Conservation (phyloP, 1,284 basidiomycete genomes). For the Moniliella sp. region DNA sequence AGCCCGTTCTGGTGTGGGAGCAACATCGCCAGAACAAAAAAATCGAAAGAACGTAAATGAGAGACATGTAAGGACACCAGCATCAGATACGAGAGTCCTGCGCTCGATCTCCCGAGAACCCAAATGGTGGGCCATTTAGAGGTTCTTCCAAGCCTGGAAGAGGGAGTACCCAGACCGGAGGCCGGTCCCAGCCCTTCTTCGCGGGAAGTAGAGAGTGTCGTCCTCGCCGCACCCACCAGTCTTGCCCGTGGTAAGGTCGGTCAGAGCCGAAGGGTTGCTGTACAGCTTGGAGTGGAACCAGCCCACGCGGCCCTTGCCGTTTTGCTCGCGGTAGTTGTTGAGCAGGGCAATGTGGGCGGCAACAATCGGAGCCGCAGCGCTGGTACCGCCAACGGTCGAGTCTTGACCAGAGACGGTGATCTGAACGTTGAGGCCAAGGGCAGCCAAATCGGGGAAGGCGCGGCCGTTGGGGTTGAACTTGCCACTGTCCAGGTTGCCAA, state of each 20-base stretch:
- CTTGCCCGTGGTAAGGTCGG: conserved; percentile 1
- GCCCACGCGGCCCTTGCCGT: conserved; percentile 3
- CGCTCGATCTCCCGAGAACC: no score
- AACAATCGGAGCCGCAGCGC: conserved; percentile 2
- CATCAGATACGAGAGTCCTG: no score
- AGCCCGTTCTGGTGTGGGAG: no score
- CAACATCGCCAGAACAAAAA: no score
- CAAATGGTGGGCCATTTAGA: no score
- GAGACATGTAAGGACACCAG: no score
- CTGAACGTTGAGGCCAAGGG: conserved; percentile 40
- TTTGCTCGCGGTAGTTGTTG: conserved; percentile 6
- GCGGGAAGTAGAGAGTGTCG: conserved; percentile 3
- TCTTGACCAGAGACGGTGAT: conserved; percentile 16
- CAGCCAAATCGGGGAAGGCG: conserved; percentile 51
- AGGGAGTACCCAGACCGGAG: conserved; percentile 3
- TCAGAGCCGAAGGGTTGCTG: conserved; percentile 1
- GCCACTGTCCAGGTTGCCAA: conserved; percentile 41
- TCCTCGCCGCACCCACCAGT: conserved; percentile 1
- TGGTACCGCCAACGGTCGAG: conserved; percentile 1
- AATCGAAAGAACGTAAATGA: no score
- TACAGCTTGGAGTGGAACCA: conserved; percentile 3
- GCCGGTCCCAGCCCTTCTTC: conserved; percentile 2
- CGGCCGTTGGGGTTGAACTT: conserved; percentile 42
- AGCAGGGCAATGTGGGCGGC: conserved; percentile 1
- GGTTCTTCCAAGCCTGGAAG: conserved; percentile 1